phyloP scores from a whole-genome alignment of 2,329 filamentous ascomycete genomes.

The Botrytis hyacinthi region DNA sequence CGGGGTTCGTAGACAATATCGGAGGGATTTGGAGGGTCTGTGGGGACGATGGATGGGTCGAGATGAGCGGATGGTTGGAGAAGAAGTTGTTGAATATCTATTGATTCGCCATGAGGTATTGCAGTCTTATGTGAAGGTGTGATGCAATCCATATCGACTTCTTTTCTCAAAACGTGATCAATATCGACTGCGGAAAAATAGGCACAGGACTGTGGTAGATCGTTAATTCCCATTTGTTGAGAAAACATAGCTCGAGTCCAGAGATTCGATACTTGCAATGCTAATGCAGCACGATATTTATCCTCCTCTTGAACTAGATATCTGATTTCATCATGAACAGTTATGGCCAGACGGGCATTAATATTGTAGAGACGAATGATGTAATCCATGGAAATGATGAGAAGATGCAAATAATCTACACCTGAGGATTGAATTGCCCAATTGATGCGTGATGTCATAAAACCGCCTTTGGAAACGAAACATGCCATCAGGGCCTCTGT shows the following conservation, averaged over 20 bases:
- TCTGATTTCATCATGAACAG: slow-evolving; percentile 95
- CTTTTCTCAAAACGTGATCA: slow-evolving; percentile 92
- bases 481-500: slow-evolving; percentile 90
- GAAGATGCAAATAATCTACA: slow-evolving; percentile 92
- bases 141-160: slow-evolving; percentile 96
- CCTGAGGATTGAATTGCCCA: slow-evolving; percentile 98
- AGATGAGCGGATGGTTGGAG: slow-evolving; percentile 65
- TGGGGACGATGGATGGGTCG: slow-evolving; percentile 61
- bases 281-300: slow-evolving; percentile 86
- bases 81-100: slow-evolving; percentile 80
- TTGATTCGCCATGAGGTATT: slow-evolving; percentile 80
- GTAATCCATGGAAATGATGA: slow-evolving; percentile 94
- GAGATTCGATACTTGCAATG: slow-evolving; percentile 87
- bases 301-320: slow-evolving; percentile 86
- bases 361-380: slow-evolving; percentile 82
- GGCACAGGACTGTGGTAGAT: slow-evolving; percentile 89
- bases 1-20: slow-evolving; percentile 67
- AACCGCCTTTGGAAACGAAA: slow-evolving; percentile 83
- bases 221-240: slow-evolving; percentile 93
- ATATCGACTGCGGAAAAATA: slow-evolving; percentile 97
- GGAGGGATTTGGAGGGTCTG: slow-evolving; percentile 48
- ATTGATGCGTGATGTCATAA: slow-evolving; percentile 95
- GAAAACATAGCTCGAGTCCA: slow-evolving; percentile 98
- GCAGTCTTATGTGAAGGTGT: slow-evolving; percentile 79
- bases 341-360: slow-evolving; percentile 81